These are phyloP conservation scores for Russula griseocarnosa DNA, from an alignment of 768 basidiomycete species.

Conservation along the genomic window DNA sequence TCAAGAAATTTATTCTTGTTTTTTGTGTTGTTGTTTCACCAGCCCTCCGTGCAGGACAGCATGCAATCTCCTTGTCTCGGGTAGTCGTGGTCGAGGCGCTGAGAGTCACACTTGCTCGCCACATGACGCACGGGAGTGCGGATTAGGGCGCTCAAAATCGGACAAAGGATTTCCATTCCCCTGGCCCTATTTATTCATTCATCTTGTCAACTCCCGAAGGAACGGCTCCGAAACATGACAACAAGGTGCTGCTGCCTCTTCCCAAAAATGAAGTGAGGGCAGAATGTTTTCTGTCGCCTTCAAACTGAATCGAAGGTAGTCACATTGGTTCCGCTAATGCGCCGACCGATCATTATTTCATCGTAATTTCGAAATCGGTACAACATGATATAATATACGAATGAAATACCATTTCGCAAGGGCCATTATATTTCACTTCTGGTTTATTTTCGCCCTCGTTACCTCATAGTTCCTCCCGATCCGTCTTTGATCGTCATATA, in stretches of 20 bases:
- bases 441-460: not conserved
- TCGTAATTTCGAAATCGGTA: slow-evolving; percentile 1
- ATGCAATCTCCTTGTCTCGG: not conserved
- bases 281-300: not conserved
- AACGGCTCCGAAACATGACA: not conserved
- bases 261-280: not conserved
- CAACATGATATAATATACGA: not conserved
- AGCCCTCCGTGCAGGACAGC: not conserved
- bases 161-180: not conserved
- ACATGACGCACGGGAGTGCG: not conserved
- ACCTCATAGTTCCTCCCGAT: not conserved
- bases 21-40: not conserved
- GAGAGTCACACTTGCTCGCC: not conserved
- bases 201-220: not conserved
- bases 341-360: not conserved
- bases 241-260: not conserved
- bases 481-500: not conserved
- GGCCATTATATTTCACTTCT: not conserved
- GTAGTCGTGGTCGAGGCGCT: not conserved
- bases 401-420: not conserved
- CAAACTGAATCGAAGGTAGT: not conserved
- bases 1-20: not conserved
- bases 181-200: not conserved
- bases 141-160: not conserved
- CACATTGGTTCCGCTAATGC: not conserved